Conservation (phyloP, 441 rosid species). For the Populus trichocarpa region DNA sequence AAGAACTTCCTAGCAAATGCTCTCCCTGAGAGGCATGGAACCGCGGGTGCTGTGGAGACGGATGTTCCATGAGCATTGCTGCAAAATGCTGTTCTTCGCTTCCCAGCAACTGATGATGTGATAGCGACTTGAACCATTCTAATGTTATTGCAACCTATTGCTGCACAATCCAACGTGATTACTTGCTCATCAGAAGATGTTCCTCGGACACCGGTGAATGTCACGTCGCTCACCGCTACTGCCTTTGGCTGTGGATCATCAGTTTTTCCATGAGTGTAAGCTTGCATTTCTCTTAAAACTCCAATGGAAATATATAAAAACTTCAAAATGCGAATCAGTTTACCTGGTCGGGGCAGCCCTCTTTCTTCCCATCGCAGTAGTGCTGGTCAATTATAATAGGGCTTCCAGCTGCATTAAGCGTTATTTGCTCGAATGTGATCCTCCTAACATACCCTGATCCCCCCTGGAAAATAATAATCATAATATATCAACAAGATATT, state of each 20-base stretch:
- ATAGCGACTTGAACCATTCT: constrained; percentile 21
- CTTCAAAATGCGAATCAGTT: not conserved
- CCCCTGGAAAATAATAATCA: constrained; percentile 17
- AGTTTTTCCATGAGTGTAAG: too few relatives aligned
- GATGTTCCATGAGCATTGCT: constrained; percentile 29
- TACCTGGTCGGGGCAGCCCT: constrained; percentile 1
- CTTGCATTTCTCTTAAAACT: too few relatives aligned
- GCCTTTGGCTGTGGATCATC: constrained; percentile 2
- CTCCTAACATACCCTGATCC: constrained; percentile 31
- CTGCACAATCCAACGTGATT: constrained; percentile 30
- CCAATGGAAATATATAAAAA: too few relatives aligned
- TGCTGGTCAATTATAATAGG: constrained; percentile 41
- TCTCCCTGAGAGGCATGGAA: constrained; percentile 20
- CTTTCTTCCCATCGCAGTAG: constrained; percentile 9
- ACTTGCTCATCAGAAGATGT: constrained; percentile 25
- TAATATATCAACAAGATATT: not conserved
- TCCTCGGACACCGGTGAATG: constrained; percentile 25
- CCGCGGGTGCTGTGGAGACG: constrained; percentile 9
- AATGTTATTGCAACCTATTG: constrained; percentile 28
- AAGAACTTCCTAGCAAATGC: not conserved
- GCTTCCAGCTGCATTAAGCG: not conserved
- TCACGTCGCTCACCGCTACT: constrained; percentile 29
- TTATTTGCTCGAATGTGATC: constrained; percentile 30
- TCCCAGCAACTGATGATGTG: constrained; percentile 11
- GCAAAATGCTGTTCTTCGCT: constrained; percentile 13